phyloP scores from a whole-genome alignment of 768 basidiomycete genomes.

The Udeniomyces megalosporus region DNA sequence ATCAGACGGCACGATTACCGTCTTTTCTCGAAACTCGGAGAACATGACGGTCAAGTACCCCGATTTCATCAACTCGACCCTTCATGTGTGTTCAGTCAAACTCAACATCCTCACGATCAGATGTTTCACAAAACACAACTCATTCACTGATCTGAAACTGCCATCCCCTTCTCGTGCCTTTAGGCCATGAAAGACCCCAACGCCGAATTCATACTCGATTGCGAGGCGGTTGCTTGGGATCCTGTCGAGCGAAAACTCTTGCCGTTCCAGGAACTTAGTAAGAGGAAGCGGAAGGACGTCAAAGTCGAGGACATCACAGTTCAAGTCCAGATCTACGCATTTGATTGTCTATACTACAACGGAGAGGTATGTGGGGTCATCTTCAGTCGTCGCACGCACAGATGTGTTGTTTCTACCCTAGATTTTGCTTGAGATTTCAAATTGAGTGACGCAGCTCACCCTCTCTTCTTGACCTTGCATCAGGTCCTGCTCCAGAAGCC shows the following conservation, averaged over 20 bases:
- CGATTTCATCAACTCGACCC: conserved; percentile 86
- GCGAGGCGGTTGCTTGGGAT: conserved; percentile 94
- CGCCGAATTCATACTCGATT: conserved; percentile 82
- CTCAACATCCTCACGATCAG: too few species aligned
- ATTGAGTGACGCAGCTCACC: too few species aligned
- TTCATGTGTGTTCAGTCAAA: conserved; percentile 51
- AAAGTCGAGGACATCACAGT: conserved; percentile 96
- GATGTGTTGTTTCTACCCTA: neutral
- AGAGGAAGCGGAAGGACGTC: conserved; percentile 91
- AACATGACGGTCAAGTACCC: conserved; percentile 99
- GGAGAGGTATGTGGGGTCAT: conserved; percentile 52
- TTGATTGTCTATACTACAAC: conserved; percentile 89
- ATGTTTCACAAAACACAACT: too few species aligned
- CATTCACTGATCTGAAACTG: neutral
- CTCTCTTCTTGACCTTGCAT: neutral
- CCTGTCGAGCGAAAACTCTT: conserved; percentile 43
- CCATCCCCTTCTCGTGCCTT: neutral
- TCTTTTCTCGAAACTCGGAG: conserved; percentile 95
- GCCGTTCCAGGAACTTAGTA: conserved; percentile 95
- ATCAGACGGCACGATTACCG: conserved; percentile 62
- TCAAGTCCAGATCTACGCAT: conserved; percentile 86
- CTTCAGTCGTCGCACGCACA: neutral
- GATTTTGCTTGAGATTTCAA: too few species aligned
- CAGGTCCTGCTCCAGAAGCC: conserved; percentile 70
- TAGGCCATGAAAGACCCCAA: conserved; percentile 55